These are phyloP conservation scores for Botrytis cinerea DNA, from an alignment of 2,329 filamentous ascomycete species.

Conservation along the genomic window DNA sequence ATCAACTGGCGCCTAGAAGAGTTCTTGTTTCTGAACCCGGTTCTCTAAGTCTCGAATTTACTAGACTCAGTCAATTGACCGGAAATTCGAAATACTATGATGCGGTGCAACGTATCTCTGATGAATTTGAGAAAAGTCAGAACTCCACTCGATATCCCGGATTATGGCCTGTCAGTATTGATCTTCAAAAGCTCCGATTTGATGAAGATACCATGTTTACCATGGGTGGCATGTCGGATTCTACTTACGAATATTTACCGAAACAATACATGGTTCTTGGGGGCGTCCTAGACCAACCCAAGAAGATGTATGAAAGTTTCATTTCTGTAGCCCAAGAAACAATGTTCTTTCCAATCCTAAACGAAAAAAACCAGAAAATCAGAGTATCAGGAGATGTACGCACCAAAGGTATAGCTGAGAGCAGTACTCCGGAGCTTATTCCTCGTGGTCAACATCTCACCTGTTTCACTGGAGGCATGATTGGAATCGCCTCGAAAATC, in stretches of 20 bases:
- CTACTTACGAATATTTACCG: slow-evolving; percentile 65
- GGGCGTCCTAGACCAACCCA: slow-evolving; percentile 31
- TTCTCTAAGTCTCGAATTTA: slow-evolving; percentile 62
- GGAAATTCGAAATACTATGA: slow-evolving; percentile 63
- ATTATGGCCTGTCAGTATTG: slow-evolving; percentile 61
- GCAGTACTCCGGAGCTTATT: slow-evolving; percentile 45
- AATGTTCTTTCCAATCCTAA: slow-evolving; percentile 50
- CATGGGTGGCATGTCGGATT: slow-evolving; percentile 59
- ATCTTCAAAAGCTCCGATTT: slow-evolving; percentile 50
- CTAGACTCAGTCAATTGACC: slow-evolving; percentile 63
- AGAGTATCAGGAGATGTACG: slow-evolving; percentile 52
- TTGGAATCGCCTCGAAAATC: slow-evolving; percentile 66
- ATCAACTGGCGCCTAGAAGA: slow-evolving; percentile 58
- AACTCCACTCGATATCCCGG: slow-evolving; percentile 58
- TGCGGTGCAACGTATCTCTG: slow-evolving; percentile 58
- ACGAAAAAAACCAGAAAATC: slow-evolving; percentile 44
- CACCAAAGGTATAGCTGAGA: slow-evolving; percentile 44
- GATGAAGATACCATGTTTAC: slow-evolving; percentile 57
- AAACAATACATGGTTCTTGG: slow-evolving; percentile 46
- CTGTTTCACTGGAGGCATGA: slow-evolving; percentile 73
- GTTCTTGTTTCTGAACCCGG: slow-evolving; percentile 63
- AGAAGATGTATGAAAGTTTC: slow-evolving; percentile 49
- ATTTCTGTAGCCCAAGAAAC: slow-evolving; percentile 50
- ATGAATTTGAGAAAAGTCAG: slow-evolving; percentile 59
- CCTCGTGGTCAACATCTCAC: slow-evolving; percentile 62